Base-by-base conservation (phyloP, 2,329 filamentous ascomycete species). In the Huntiella moniliformis region DNA sequence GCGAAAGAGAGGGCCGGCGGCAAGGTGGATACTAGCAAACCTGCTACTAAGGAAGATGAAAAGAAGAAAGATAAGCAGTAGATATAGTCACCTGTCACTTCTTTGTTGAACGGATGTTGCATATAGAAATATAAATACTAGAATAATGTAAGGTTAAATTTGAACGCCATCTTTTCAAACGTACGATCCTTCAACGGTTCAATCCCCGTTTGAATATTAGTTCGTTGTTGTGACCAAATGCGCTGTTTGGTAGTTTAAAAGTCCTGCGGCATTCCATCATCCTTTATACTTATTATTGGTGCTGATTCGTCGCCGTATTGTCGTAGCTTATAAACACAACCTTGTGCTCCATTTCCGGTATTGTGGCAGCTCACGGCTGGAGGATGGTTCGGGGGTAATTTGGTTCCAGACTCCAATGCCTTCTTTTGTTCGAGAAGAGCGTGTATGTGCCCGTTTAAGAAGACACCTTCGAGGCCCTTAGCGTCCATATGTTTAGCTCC, bases 361-460 rank as follows among this genome's bases (percentile, higher is more conserved):
- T 47, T 41, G 28, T 50, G 15, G 33, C 40, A 50, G 15, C 44
- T 46, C 4, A 50, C 32, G 8, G 44, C 44, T 11, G 38, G 61
- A 57, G 5, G 65, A 67, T 31, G 61, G 55, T 49, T 70, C 65
- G 32, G 42, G 47, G 47, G 39, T 8, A 17, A 15, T 36, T 35
- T 10, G 28, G 13, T 39, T 33, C 46, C 45, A 34, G 46, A 13
- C 42, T 32, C 11, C 38, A 43, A 12, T 38, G 48, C 41, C 37
- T 52, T 50, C 33, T 48, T 55, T 51, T 72, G 67, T 38, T 68
- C 64, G 7, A 74, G 62, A 42, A 77, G 61, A 52, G 68, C 61
- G 52, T 65, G 65, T 52, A 79, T 77, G 61, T 79, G 74, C 8
- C 63, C 65, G 56, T 75, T 79, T 36, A 80, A 62, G 67, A 71